These are phyloP conservation scores for Colletotrichum abscissum DNA, from an alignment of 2,329 filamentous ascomycete species.

Conservation along the genomic window DNA sequence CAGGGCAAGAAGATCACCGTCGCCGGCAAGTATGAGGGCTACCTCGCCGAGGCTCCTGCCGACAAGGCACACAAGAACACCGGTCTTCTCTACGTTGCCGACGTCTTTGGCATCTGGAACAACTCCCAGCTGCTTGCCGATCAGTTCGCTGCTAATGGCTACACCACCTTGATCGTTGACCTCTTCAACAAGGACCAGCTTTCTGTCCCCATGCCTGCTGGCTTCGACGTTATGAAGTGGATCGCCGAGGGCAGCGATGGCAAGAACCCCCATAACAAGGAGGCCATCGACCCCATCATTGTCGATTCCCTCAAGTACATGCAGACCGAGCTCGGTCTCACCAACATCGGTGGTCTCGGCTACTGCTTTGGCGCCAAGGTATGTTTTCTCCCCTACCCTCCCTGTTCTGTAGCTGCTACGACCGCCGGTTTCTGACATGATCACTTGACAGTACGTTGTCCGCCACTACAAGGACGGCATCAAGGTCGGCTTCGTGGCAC, in stretches of 20 bases:
- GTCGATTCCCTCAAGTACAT: slow-evolving; percentile 63
- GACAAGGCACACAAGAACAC: slow-evolving; percentile 51
- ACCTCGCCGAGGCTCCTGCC: slow-evolving; percentile 60
- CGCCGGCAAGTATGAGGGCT: slow-evolving; percentile 57
- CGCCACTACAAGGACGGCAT: slow-evolving; percentile 74
- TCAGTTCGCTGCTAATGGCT: slow-evolving; percentile 50
- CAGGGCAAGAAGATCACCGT: slow-evolving; percentile 59
- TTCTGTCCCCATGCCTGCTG: slow-evolving; percentile 56
- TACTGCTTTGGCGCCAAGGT: slow-evolving; percentile 84
- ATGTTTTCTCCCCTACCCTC: slow-evolving; percentile 30
- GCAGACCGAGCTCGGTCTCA: slow-evolving; percentile 63
- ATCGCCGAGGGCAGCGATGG: slow-evolving; percentile 55
- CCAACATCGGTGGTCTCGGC: slow-evolving; percentile 72
- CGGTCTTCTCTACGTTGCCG: slow-evolving; percentile 59
- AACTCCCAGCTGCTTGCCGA: slow-evolving; percentile 57
- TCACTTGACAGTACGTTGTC: slow-evolving; percentile 68
- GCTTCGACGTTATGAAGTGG: slow-evolving; percentile 48
- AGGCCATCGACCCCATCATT: slow-evolving; percentile 47
- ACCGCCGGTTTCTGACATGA: not conserved
- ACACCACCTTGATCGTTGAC: slow-evolving; percentile 51
- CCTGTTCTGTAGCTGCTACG: not conserved
- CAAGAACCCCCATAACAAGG: slow-evolving; percentile 55
- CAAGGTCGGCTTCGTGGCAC: slow-evolving; percentile 78
- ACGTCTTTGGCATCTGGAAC: slow-evolving; percentile 63
- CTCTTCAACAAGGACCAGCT: slow-evolving; percentile 51